Evolutionary conservation across 75 land plant species (phyloP), one percentile per base, ranked within the genome.

Genomic region (Pinus tabuliformis): DNA sequence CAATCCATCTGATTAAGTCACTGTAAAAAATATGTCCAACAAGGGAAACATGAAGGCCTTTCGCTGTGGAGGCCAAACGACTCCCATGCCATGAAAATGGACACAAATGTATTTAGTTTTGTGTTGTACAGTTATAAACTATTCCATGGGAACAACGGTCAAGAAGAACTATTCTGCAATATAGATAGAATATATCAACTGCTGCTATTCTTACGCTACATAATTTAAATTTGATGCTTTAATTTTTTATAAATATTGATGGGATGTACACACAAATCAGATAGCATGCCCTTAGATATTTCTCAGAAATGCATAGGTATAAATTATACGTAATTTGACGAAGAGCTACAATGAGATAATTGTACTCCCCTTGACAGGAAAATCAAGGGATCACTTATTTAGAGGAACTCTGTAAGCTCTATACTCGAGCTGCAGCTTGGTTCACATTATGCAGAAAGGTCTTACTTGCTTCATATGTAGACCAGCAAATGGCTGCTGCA

Each of bases 401-500:
- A 2, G 39, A 64, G 68, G 68, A 64, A 16, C 14, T 37, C 6
- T 65, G 39, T 20, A 12, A 39, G 52, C 11, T 42, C 21, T 39
- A 33, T 64, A 68, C 20, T 21, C 42, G 42, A 68, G n/a, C 7
- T 39, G 72, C 42, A 16, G 72, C 11, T 68, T 73, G 75, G 72
- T 26, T 68, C n/a, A 66, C 18, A 64, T 66, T 49, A 39, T 66
- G 52, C 74, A 84, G 57, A 60, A 78, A 84, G 5, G 77, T 45
- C 52, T 84, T 84, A 22, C 81, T 81, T 62, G 86, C 86, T 78
- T 84, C 86, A 57, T 84, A 84, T 63, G 86, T 84, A 56, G 86
- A 77, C 86, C 86, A 84, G 75, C 86, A 82, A 59, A 84, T 84
- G 56, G 86, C 86, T 42, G 86, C 86, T 26, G 86, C 86, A 59